Percentiles rank a stretch among this genome's conserved stretches.
These are phyloP conservation scores for Phialophora tarda DNA, from an alignment of 2,329 filamentous ascomycete genomes.

Conservation along the genomic window DNA sequence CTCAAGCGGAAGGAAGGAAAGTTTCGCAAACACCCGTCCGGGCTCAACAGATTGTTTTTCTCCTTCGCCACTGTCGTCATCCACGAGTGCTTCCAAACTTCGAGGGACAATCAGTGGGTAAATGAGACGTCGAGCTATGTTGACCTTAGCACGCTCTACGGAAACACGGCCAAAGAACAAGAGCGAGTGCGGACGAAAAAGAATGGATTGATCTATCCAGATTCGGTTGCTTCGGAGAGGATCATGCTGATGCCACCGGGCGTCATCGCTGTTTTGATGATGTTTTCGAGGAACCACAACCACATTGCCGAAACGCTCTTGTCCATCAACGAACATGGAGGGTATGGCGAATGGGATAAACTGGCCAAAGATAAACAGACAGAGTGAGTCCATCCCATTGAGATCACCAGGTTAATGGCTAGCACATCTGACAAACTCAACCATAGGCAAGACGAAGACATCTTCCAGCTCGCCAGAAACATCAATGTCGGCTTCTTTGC, in stretches of 20 bases:
- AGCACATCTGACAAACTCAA: conserved; percentile 46
- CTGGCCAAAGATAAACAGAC: conserved; percentile 5
- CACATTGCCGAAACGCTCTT: conserved; percentile 49
- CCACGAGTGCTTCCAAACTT: conserved; percentile 56
- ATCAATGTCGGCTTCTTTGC: conserved; percentile 58
- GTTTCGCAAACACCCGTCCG: conserved; percentile 54
- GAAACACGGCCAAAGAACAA: conserved; percentile 53
- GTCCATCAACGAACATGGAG: conserved; percentile 53
- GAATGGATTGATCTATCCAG: conserved; percentile 52
- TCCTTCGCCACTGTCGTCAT: conserved; percentile 57
- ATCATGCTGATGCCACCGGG: conserved; percentile 58
- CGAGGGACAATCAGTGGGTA: conserved; percentile 49
- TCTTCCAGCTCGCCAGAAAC: conserved; percentile 55
- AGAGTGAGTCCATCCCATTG: background rate
- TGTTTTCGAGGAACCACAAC: conserved; percentile 57
- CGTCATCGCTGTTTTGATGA: conserved; percentile 49
- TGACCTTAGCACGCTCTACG: conserved; percentile 56
- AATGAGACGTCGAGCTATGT: conserved; percentile 57
- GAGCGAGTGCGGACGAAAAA: conserved; percentile 51
- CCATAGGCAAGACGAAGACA: conserved; percentile 55
- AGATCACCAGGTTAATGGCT: background rate
- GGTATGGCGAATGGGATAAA: conserved; percentile 50
- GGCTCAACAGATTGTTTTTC: conserved; percentile 55
- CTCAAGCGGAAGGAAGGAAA: conserved; percentile 49
- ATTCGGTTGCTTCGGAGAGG: conserved; percentile 53